Percentiles rank a stretch among this genome's conserved stretches.
These are phyloP conservation scores for Phylloporus arenicola DNA, from an alignment of 768 basidiomycete genomes.

Conservation along the genomic window DNA sequence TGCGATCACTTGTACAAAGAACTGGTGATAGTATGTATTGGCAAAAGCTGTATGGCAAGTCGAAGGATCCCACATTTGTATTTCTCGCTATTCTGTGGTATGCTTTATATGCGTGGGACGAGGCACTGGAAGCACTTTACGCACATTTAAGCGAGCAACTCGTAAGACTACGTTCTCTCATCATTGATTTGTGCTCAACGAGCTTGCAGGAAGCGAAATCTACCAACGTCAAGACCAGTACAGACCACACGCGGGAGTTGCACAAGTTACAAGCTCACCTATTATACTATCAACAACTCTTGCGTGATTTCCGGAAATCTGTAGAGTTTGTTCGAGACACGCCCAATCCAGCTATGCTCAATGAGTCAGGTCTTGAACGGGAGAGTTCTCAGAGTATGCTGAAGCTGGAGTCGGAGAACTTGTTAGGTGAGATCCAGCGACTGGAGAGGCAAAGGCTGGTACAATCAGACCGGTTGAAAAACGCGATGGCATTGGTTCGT, in stretches of 20 bases:
- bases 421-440: constrained; percentile 43
- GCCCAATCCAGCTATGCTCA: constrained; percentile 42
- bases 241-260: constrained; percentile 45
- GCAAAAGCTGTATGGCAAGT: constrained; percentile 28
- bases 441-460: constrained; percentile 23
- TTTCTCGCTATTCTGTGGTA: constrained; percentile 49
- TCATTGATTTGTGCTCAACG: background rate
- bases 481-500: constrained; percentile 30
- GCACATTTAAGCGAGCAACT: constrained; percentile 42
- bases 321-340: constrained; percentile 46
- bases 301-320: constrained; percentile 50
- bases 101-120: constrained; percentile 58
- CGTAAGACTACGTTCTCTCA: constrained; percentile 24
- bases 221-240: constrained; percentile 32
- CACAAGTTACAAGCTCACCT: constrained; percentile 57
- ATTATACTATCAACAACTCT: constrained; percentile 48
- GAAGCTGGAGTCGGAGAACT: constrained; percentile 15
- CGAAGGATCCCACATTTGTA: constrained; percentile 31
- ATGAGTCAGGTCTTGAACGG: background rate
- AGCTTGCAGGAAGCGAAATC: constrained; percentile 37
- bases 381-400: background rate
- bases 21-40: constrained; percentile 35
- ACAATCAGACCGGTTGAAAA: constrained; percentile 28
- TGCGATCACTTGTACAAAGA: constrained; percentile 29
- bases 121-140: constrained; percentile 49